These are phyloP conservation scores for Hypoxylon crocopeplum DNA, from an alignment of 495 filamentous ascomycete species.

Conservation along the genomic window DNA sequence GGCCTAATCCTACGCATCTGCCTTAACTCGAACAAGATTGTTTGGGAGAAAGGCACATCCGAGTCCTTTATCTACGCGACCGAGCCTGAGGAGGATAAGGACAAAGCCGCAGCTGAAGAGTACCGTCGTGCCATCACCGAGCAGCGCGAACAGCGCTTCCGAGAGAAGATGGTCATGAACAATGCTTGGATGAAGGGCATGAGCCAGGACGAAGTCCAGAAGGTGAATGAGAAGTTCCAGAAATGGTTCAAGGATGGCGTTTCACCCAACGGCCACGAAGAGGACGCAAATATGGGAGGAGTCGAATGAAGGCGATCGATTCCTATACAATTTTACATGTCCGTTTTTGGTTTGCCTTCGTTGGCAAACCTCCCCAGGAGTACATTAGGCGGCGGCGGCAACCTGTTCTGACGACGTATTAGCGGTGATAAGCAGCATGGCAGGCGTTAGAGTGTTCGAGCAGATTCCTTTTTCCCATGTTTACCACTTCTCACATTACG, in stretches of 20 bases:
- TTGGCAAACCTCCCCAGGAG: neutral
- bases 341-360: constrained; percentile 1
- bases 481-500: neutral
- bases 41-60: constrained; percentile 73
- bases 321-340: neutral
- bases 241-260: constrained; percentile 55
- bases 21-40: constrained; percentile 80
- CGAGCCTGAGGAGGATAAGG: constrained; percentile 40
- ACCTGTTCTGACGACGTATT: constrained; percentile 12
- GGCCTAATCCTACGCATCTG: constrained; percentile 80
- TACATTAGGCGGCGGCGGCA: neutral
- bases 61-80: constrained; percentile 59
- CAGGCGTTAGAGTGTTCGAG: constrained; percentile 19
- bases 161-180: constrained; percentile 77
- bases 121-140: constrained; percentile 58
- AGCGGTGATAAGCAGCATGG: constrained; percentile 17
- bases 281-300: constrained; percentile 37
- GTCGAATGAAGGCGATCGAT: constrained; percentile 10
- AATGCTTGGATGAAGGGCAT: constrained; percentile 76
- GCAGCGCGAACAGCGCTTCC: constrained; percentile 65
- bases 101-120: constrained; percentile 51
- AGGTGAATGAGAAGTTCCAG: constrained; percentile 67
- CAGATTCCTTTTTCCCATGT: neutral
- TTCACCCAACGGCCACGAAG: constrained; percentile 21
- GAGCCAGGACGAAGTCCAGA: constrained; percentile 74